Conservation (phyloP, 805 yeast species). For the Saccharomycopsis fermentans region DNA sequence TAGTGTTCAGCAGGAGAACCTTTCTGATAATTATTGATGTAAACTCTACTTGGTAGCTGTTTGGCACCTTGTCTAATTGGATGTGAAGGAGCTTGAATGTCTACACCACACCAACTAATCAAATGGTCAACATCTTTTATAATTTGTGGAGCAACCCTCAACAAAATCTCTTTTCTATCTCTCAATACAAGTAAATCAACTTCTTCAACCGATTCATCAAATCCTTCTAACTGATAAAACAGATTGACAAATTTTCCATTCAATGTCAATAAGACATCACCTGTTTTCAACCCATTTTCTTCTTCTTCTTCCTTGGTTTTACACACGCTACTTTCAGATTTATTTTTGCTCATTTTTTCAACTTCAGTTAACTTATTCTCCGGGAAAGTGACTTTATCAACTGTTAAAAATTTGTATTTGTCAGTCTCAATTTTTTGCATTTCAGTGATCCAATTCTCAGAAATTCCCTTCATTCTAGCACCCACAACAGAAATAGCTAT, state of each 20-base stretch:
- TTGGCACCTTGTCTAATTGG: conserved; percentile 81
- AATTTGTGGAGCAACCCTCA: conserved; percentile 55
- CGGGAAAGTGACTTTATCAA: conserved; percentile 54
- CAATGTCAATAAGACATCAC: conserved; percentile 70
- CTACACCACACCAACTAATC: conserved; percentile 75
- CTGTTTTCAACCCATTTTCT: conserved; percentile 32
- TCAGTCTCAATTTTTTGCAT: conserved; percentile 56
- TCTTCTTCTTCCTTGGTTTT: background rate
- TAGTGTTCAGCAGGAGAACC: conserved; percentile 53
- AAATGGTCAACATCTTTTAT: conserved; percentile 56
- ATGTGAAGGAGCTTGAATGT: conserved; percentile 83
- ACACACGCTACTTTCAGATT: background rate
- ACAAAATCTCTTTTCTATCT: conserved; percentile 49
- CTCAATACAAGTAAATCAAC: conserved; percentile 55
- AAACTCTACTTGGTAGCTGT: conserved; percentile 72
- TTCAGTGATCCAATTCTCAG: conserved; percentile 67
- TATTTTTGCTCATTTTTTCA: background rate
- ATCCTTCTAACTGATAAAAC: conserved; percentile 51
- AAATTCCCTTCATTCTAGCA: conserved; percentile 81
- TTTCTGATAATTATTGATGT: conserved; percentile 59
- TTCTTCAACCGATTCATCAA: conserved; percentile 24
- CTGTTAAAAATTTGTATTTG: conserved; percentile 63
- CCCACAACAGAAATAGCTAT: conserved; percentile 55
- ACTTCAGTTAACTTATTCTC: background rate
- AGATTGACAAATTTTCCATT: conserved; percentile 55